Evolutionary conservation across 1,284 basidiomycete genomes (phyloP).

Genomic region (Xerocomus nothofagi): DNA sequence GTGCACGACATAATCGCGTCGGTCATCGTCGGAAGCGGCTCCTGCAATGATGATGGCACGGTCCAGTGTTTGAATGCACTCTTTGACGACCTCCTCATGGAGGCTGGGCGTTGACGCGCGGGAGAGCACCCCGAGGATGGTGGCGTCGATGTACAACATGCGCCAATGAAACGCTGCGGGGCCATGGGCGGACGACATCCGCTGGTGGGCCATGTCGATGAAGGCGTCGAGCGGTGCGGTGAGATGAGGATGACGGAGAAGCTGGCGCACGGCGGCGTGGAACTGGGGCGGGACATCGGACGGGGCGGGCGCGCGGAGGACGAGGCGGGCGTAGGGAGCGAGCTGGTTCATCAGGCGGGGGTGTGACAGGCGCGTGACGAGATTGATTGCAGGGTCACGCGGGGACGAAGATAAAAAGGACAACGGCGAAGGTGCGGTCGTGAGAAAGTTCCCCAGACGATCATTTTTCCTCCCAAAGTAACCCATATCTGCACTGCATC

Average conservation of each 20-base stretch:
- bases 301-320: constrained; percentile 9
- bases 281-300: constrained; percentile 11
- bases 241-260: constrained; percentile 7
- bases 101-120: constrained; percentile 35
- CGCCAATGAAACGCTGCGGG: constrained; percentile 46
- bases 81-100: constrained; percentile 26
- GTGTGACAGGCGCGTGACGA: constrained; percentile 31
- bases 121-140: constrained; percentile 51
- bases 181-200: constrained; percentile 34
- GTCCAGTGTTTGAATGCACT: constrained; percentile 66
- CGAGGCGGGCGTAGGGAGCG: constrained; percentile 20
- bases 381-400: constrained; percentile 32
- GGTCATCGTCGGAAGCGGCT: constrained; percentile 56
- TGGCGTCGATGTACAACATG: constrained; percentile 64
- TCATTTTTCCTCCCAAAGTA: constrained; percentile 41
- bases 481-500: constrained; percentile 28
- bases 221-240: constrained; percentile 28
- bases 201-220: constrained; percentile 36
- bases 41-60: constrained; percentile 84
- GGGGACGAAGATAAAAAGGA: constrained; percentile 40
- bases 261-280: constrained; percentile 7
- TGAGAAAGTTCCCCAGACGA: constrained; percentile 43
- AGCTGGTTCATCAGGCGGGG: too few species aligned
- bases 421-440: constrained; percentile 34
- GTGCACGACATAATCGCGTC: constrained; percentile 57